phyloP scores from a whole-genome alignment of 75 land plant species.

The Larix kaempferi region DNA sequence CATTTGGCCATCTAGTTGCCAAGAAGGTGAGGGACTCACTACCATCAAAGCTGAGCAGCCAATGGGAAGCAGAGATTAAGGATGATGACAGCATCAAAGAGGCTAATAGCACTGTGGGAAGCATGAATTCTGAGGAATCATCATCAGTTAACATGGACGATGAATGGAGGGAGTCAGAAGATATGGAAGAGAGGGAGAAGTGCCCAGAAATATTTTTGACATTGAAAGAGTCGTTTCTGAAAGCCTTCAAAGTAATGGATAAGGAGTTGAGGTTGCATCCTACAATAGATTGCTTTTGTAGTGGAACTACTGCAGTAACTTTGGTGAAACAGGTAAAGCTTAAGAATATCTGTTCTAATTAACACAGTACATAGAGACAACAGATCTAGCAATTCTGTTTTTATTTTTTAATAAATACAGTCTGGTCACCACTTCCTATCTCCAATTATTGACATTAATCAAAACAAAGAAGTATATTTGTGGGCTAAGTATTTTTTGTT shows the following conservation, averaged over 20 bases:
- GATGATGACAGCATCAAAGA: constrained; percentile 14
- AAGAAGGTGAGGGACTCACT: constrained; percentile 81
- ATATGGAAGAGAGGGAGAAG: constrained; percentile 37
- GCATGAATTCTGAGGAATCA: constrained; percentile 52
- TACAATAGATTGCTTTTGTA: constrained; percentile 91
- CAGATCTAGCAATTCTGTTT: background rate
- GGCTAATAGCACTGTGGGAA: constrained; percentile 13
- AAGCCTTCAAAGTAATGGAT: constrained; percentile 87
- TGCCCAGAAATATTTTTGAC: constrained; percentile 46
- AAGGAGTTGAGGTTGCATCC: constrained; percentile 77
- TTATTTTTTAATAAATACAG: background rate
- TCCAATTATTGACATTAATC: background rate
- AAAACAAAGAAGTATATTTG: background rate
- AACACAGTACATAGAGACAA: background rate
- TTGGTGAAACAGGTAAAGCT: constrained; percentile 78
- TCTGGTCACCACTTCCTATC: background rate
- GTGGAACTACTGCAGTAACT: constrained; percentile 95
- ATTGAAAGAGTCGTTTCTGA: constrained; percentile 65
- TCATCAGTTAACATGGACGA: constrained; percentile 38
- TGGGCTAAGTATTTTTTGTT: background rate
- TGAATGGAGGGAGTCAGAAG: constrained; percentile 20
- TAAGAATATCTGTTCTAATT: background rate
- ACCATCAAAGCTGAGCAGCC: constrained; percentile 56
- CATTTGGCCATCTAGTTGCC: constrained; percentile 87
- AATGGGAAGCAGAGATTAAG: constrained; percentile 31